Conservation (phyloP, 176 grass and related monocot genomes). For the Themeda triandra region DNA sequence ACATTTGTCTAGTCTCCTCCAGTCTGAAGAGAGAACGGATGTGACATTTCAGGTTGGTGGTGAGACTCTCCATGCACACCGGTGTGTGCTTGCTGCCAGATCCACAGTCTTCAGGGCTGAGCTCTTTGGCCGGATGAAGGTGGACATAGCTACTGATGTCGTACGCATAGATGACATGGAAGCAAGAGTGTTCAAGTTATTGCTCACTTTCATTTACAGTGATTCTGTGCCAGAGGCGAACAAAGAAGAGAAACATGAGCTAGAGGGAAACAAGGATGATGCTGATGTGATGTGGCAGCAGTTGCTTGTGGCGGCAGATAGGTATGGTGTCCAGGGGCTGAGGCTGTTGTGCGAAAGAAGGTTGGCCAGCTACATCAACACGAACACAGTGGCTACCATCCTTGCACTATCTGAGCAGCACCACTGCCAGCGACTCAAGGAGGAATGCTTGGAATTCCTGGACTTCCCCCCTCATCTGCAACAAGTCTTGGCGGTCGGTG, state of each 20-base stretch:
- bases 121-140: constrained; percentile 33
- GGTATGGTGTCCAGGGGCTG: background rate
- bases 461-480: too few relatives aligned
- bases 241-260: too few relatives aligned
- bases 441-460: too few relatives aligned
- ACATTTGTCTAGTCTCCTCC: constrained; percentile 19
- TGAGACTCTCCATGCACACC: constrained; percentile 25
- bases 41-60: constrained; percentile 42
- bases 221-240: background rate
- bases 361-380: constrained; percentile 7
- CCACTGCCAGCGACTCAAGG: too few relatives aligned
- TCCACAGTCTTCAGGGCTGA: constrained; percentile 39
- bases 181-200: constrained; percentile 33
- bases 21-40: constrained; percentile 20
- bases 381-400: constrained; percentile 2
- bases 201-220: constrained; percentile 36
- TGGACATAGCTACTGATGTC: background rate
- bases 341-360: background rate
- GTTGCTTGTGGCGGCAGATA: constrained; percentile 37
- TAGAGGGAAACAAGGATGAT: background rate
- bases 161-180: constrained; percentile 37
- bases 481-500: too few relatives aligned
- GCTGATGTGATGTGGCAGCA: constrained; percentile 15
- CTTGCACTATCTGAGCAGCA: background rate
- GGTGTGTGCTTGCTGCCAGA: constrained; percentile 41